A percentile compares a stretch with the other conserved stretches of the same genome.
Evolutionary conservation across 106 monocot species (phyloP).

Genomic region (Dendrobium huoshanense): DNA sequence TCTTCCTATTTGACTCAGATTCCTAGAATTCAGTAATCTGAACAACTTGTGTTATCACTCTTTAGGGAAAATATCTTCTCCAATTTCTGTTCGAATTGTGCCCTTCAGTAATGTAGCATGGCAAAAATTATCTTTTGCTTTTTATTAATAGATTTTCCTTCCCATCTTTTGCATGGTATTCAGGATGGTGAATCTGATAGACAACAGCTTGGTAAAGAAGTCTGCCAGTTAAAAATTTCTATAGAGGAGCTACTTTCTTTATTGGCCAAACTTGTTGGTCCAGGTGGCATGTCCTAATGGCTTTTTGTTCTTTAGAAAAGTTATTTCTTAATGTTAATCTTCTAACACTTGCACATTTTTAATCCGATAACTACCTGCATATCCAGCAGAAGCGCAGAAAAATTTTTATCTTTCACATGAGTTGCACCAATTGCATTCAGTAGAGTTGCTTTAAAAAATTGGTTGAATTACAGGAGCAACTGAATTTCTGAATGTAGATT

Average conservation of each 20-base stretch:
- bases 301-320: neutral
- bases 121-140: neutral
- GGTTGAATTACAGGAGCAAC: neutral
- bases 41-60: neutral
- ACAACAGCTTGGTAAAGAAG: neutral
- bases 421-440: neutral
- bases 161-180: neutral
- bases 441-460: neutral
- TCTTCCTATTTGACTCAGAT: neutral
- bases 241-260: conserved; percentile 3
- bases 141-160: neutral
- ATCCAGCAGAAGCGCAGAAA: neutral
- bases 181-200: neutral
- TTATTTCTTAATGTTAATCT: neutral
- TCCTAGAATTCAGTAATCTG: neutral
- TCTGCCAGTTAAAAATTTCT: neutral
- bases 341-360: neutral
- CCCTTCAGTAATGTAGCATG: neutral
- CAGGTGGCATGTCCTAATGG: neutral
- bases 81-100: neutral
- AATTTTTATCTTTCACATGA: conserved; percentile 1
- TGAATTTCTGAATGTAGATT: neutral
- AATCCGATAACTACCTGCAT: neutral
- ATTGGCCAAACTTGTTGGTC: neutral
- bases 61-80: neutral